A percentile compares a stretch with the other conserved stretches of the same genome.
These are phyloP conservation scores for Nepenthes gracilis DNA, from an alignment of 148 eudicot species.

Conservation along the genomic window DNA sequence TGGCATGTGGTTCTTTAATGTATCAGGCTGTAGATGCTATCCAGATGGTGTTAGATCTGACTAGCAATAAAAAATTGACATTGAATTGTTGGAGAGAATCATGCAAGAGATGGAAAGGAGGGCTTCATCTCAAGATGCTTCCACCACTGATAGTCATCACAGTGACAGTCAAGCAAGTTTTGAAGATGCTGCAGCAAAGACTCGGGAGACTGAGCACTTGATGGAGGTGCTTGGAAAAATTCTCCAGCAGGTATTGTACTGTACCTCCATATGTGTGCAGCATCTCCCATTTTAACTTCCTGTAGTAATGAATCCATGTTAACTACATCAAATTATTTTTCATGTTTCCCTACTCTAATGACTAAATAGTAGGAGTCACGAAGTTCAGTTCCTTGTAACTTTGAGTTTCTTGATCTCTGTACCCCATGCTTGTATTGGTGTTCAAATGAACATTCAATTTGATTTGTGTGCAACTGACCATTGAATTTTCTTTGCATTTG, in stretches of 20 bases:
- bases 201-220: slow-evolving; percentile 47
- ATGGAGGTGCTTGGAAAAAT: slow-evolving; percentile 68
- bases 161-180: slow-evolving; percentile 12
- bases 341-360: no score
- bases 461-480: no score
- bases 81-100: slow-evolving; percentile 54
- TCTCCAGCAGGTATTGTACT: slow-evolving; percentile 42
- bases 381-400: no score
- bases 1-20: background rate
- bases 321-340: no score
- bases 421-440: no score
- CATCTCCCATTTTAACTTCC: no score
- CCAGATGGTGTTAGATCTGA: slow-evolving; percentile 59
- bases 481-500: no score
- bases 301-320: no score
- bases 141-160: slow-evolving; percentile 9
- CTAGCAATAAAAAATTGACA: slow-evolving; percentile 47
- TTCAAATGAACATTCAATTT: no score
- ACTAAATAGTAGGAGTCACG: no score
- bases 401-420: no score
- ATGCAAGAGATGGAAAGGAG: slow-evolving; percentile 64
- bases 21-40: slow-evolving; percentile 75
- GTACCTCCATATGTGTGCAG: no score
- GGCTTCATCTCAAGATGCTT: slow-evolving; percentile 14
- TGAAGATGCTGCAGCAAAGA: slow-evolving; percentile 18